Conservation (phyloP, 228 moss, liverwort and hornwort genomes). For the Sphagnum fallax region DNA sequence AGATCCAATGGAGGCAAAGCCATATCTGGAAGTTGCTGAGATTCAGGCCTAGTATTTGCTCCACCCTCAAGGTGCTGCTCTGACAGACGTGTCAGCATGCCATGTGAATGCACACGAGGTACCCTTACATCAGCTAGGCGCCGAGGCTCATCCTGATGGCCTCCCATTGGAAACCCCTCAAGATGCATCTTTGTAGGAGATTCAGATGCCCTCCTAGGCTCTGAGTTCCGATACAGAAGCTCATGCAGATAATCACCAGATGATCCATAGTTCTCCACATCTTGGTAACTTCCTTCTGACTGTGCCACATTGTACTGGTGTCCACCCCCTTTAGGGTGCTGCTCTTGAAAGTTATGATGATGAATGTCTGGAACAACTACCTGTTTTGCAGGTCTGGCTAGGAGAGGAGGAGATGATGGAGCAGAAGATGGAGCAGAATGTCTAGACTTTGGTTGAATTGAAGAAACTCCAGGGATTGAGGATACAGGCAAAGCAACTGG, state of each 20-base stretch:
- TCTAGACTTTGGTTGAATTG: slow-evolving; percentile 25
- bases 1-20: slow-evolving; percentile 18
- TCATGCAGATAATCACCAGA: slow-evolving; percentile 56
- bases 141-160: slow-evolving; percentile 63
- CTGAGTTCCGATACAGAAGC: slow-evolving; percentile 40
- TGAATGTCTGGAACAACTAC: slow-evolving; percentile 50
- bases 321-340: slow-evolving; percentile 33
- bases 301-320: slow-evolving; percentile 8
- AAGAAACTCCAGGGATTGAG: slow-evolving; percentile 17
- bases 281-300: slow-evolving; percentile 49
- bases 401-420: slow-evolving; percentile 86
- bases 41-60: slow-evolving; percentile 22
- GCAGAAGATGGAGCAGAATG: slow-evolving; percentile 74
- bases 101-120: slow-evolving; percentile 71
- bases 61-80: slow-evolving; percentile 47
- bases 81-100: slow-evolving; percentile 58
- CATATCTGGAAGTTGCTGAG: slow-evolving; percentile 21
- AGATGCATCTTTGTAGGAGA: slow-evolving; percentile 70
- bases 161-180: slow-evolving; percentile 35
- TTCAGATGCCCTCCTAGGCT: slow-evolving; percentile 59
- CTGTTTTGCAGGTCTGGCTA: slow-evolving; percentile 45
- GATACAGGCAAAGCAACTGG: slow-evolving; percentile 65
- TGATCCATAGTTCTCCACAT: slow-evolving; percentile 46
- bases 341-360: slow-evolving; percentile 44
- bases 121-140: slow-evolving; percentile 57